Evolutionary conservation across 371 early-diverging fungal genomes (phyloP).

Genomic region (Quaeritorhiza haematococci): DNA sequence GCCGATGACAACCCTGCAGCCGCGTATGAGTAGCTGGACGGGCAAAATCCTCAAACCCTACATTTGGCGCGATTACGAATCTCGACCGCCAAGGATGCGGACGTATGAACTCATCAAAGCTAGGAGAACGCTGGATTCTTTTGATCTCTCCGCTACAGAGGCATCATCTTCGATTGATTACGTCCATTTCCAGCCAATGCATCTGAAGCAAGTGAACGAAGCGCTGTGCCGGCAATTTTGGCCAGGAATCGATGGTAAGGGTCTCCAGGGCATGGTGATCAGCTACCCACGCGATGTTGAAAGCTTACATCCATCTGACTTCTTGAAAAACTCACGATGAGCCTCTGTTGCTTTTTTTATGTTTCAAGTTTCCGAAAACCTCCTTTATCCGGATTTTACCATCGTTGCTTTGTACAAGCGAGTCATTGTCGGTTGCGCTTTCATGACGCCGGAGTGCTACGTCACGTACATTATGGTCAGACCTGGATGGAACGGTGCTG

Average conservation of each 20-base stretch:
- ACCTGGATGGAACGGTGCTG: conserved; percentile 80
- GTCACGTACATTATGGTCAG: conserved; percentile 84
- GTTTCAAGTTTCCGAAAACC: conserved; percentile 68
- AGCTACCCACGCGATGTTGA: neutral
- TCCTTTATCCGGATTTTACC: conserved; percentile 81
- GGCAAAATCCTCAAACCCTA: conserved; percentile 62
- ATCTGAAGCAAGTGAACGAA: conserved; percentile 72
- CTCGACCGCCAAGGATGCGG: conserved; percentile 40
- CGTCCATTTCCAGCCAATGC: conserved; percentile 68
- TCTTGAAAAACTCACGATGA: conserved; percentile 1
- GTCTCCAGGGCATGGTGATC: neutral
- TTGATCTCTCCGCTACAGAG: too few species aligned
- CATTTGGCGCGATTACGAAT: conserved; percentile 65
- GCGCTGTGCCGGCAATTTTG: conserved; percentile 78
- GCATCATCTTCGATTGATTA: conserved; percentile 74
- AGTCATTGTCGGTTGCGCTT: conserved; percentile 81
- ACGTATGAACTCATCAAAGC: conserved; percentile 21
- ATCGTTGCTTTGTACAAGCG: conserved; percentile 78
- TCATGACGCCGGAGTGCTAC: conserved; percentile 91
- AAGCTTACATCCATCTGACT: conserved; percentile 1
- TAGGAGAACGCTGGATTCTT: neutral
- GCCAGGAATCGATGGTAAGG: conserved; percentile 82
- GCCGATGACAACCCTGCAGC: conserved; percentile 51
- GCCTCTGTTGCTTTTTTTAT: neutral
- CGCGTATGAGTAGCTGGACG: conserved; percentile 58